These are phyloP conservation scores for Aspergillus sp. DNA, from an alignment of 2,329 filamentous ascomycete species.

Conservation along the genomic window DNA sequence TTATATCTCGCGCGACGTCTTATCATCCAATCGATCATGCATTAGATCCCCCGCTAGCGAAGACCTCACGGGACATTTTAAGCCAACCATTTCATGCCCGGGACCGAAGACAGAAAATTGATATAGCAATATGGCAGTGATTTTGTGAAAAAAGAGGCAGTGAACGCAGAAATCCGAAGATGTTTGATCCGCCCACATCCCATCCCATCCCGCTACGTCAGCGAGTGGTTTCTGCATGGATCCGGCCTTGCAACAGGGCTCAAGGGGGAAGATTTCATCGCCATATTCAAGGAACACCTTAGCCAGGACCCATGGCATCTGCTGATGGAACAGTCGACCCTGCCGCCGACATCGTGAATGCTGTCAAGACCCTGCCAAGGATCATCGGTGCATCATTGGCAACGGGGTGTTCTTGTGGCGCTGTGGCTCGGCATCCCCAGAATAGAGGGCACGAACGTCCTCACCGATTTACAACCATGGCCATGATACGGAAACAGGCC, in stretches of 20 bases:
- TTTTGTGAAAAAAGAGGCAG: not conserved
- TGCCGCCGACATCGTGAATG: constrained; percentile 54
- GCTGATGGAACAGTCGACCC: constrained; percentile 45
- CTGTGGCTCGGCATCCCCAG: constrained; percentile 7
- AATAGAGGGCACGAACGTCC: too few relatives aligned
- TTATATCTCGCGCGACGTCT: constrained; percentile 33
- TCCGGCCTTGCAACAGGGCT: too few relatives aligned
- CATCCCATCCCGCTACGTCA: too few relatives aligned
- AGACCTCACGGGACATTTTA: constrained; percentile 3
- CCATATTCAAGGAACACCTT: constrained; percentile 53
- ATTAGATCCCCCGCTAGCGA: constrained; percentile 28
- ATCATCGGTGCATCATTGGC: constrained; percentile 2
- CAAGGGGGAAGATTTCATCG: constrained; percentile 15
- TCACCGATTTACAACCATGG: too few relatives aligned
- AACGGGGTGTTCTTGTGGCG: constrained; percentile 3
- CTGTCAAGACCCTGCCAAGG: constrained; percentile 62
- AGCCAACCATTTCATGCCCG: not conserved
- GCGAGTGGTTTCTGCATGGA: too few relatives aligned
- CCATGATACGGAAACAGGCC: too few relatives aligned
- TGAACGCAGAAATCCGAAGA: constrained; percentile 50
- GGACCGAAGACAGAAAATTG: not conserved
- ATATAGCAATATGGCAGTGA: not conserved
- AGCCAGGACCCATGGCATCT: constrained; percentile 54
- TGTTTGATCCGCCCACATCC: constrained; percentile 37
- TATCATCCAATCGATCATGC: constrained; percentile 31